Conservation (phyloP, 108 stramenopile species). For the Discostella stelligeroides region DNA sequence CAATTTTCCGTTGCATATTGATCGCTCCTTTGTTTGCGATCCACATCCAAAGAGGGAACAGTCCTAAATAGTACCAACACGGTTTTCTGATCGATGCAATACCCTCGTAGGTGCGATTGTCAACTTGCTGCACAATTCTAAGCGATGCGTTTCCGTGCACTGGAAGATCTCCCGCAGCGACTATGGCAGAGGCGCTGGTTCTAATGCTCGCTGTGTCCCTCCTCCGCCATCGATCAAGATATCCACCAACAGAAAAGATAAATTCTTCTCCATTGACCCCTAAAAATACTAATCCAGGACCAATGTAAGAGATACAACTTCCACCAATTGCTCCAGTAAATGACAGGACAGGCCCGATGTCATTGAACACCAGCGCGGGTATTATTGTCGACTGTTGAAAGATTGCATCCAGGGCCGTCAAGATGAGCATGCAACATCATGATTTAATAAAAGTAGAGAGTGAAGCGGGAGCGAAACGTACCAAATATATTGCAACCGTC, state of each 20-base stretch:
- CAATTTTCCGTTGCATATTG: slow-evolving; percentile 28
- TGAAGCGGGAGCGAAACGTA: slow-evolving; percentile 1
- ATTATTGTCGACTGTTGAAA: slow-evolving; percentile 42
- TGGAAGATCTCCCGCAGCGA: slow-evolving; percentile 62
- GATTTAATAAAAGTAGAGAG: neutral
- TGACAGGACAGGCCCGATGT: slow-evolving; percentile 79
- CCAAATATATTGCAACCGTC: slow-evolving; percentile 66
- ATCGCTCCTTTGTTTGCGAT: slow-evolving; percentile 43
- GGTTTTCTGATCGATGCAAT: slow-evolving; percentile 39
- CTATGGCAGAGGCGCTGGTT: slow-evolving; percentile 1
- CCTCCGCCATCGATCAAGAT: slow-evolving; percentile 20
- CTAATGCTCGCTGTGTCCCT: slow-evolving; percentile 9
- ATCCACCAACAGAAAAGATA: slow-evolving; percentile 33
- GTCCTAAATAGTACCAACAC: slow-evolving; percentile 43
- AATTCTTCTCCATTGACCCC: slow-evolving; percentile 80
- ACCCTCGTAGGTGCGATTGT: slow-evolving; percentile 25
- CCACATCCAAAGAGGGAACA: slow-evolving; percentile 48
- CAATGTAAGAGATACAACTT: slow-evolving; percentile 71
- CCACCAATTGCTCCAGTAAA: slow-evolving; percentile 83
- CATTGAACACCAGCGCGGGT: slow-evolving; percentile 74
- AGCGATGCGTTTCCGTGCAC: slow-evolving; percentile 68
- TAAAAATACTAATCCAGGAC: slow-evolving; percentile 72
- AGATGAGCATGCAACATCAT: neutral
- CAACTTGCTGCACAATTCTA: slow-evolving; percentile 32
- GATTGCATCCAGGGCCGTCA: neutral